These are phyloP conservation scores for Curvularia sp. DNA, from an alignment of 2,329 filamentous ascomycete species.

Conservation along the genomic window DNA sequence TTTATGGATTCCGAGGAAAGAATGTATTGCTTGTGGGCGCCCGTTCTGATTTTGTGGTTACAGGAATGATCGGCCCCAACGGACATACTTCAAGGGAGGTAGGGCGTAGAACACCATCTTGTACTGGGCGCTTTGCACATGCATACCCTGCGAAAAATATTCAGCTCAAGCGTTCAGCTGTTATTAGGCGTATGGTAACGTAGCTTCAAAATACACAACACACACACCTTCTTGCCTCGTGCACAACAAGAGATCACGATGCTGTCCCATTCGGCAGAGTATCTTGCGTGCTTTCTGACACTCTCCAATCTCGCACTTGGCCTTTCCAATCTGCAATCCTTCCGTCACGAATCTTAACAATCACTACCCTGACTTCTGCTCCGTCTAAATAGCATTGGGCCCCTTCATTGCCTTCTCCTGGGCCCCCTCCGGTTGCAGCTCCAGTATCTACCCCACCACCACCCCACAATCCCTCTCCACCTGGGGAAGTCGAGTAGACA, in stretches of 20 bases:
- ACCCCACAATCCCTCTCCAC: conserved; percentile 55
- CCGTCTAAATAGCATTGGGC: conserved; percentile 76
- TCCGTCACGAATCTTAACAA: conserved; percentile 83
- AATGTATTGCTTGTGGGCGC: background rate
- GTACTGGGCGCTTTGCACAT: background rate
- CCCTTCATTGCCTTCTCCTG: conserved; percentile 54
- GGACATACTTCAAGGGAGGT: background rate
- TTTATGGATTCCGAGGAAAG: background rate
- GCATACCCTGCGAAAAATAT: background rate
- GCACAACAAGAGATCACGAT: background rate
- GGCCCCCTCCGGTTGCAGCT: conserved; percentile 51
- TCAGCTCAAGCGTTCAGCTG: background rate
- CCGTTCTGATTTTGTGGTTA: background rate
- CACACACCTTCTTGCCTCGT: background rate
- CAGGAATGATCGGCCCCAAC: background rate
- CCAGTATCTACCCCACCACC: conserved; percentile 52
- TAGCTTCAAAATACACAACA: background rate
- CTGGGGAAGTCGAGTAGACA: conserved; percentile 39
- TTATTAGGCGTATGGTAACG: background rate
- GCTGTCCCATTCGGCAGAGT: conserved; percentile 2
- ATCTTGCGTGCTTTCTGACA: conserved; percentile 5
- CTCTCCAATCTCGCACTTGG: conserved; percentile 79
- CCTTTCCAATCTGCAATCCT: conserved; percentile 96
- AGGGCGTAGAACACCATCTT: background rate
- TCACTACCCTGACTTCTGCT: conserved; percentile 84